A percentile compares a stretch with the other conserved stretches of the same genome.
Conservation (phyloP, 148 eudicot species). For the Chenopodium album region DNA sequence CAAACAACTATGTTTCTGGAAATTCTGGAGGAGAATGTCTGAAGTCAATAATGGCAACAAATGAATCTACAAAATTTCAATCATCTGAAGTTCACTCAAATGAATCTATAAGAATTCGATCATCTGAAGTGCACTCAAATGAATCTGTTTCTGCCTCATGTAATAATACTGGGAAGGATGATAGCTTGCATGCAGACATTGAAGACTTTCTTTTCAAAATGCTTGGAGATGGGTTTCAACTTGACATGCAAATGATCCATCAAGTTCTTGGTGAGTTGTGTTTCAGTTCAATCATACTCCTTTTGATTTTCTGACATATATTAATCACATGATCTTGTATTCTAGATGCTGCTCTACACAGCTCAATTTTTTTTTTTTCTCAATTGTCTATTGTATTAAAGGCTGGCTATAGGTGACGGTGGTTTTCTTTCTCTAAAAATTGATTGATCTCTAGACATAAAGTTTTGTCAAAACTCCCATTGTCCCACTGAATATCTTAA, state of each 20-base stretch:
- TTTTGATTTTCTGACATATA: neutral
- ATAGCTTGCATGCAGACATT: conserved; percentile 37
- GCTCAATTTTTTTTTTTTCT: neutral
- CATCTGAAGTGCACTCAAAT: conserved; percentile 3
- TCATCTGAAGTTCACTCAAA: neutral
- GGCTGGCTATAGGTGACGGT: neutral
- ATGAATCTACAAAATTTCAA: conserved; percentile 7
- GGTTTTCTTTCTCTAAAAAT: neutral
- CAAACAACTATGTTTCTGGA: neutral
- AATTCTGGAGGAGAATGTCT: neutral
- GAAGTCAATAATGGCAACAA: conserved; percentile 17
- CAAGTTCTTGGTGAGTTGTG: conserved; percentile 65
- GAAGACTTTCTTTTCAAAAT: conserved; percentile 62
- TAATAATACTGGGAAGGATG: conserved; percentile 15
- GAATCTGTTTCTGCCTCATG: conserved; percentile 8
- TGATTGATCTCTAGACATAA: neutral
- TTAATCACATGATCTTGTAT: neutral
- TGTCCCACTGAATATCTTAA: neutral
- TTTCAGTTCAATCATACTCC: neutral
- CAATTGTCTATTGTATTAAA: neutral
- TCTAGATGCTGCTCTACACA: neutral
- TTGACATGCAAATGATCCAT: conserved; percentile 47
- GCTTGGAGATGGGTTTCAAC: conserved; percentile 81
- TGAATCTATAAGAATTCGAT: neutral
- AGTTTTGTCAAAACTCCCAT: neutral